Evolutionary conservation across 164 flowering plant species (phyloP), one percentile per base, ranked within the genome.

Genomic region (Kalanchoe fedtschenkoi): DNA sequence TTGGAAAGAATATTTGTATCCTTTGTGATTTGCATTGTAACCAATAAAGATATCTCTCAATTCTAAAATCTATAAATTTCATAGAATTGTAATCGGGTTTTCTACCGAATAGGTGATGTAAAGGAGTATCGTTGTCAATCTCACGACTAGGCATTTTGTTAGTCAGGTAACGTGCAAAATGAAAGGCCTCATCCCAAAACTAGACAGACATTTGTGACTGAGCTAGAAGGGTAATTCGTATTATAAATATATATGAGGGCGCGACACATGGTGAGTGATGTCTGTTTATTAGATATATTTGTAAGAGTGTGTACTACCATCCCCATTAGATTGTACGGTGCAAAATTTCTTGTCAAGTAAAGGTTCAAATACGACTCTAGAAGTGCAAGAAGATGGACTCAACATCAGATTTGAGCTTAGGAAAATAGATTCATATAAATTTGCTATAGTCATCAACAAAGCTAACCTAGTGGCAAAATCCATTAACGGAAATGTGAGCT

Each of bases 361-460:
- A 3, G 44, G 44, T 55, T 22, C 55, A 61, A n/a, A 64, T 30
- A 7, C 60, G 65, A 26, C 34, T 15, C 9, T 44, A 51, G 29
- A 60, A 61, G 16, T n/a, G n/a, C n/a, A n/a, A n/a, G 0, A 4
- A 22, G 8, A 24, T 8, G 24, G 10, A 26, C 6, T 2, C 6
- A 61, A 41, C 28, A 17, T 16, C 15, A 37, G 17, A 21, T 39
- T 19, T 22, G 21, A 3, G 10, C 13, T 47, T 64, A 2, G 44
- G 47, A 3, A 54, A 11, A 22, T 26, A 54, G 6, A 54, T 24
- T 32, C 58, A 54, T 22, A 15, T 39, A 15, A 39, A 39, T 8
- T 39, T n/a, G n/a, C n/a, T n/a, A n/a, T n/a, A n/a, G n/a, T n/a
- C 30, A 24, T 54, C 58, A 11, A 54, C 32, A 54, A 54, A 54